Evolutionary conservation across 805 yeast genomes (phyloP), one percentile per base, ranked within the genome.

Genomic region (Candida khao-thaluensis): DNA sequence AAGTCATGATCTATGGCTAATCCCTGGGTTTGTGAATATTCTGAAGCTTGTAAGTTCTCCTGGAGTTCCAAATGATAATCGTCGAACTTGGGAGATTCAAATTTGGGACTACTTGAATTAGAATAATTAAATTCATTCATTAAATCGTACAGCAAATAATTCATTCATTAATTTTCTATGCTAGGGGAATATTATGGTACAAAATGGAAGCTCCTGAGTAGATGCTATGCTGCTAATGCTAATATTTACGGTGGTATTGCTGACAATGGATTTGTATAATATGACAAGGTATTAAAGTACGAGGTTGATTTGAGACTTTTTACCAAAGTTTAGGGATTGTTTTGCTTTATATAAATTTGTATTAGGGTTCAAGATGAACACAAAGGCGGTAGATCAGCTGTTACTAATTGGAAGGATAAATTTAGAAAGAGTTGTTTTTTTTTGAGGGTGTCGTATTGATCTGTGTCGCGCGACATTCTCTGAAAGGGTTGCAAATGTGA

Each of bases 121-220:
- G 37, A 31, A 21, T 22, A 22, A 31, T 31, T 31, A 22, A 31
- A 31, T 31, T 31, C 26, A 31, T 31, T 31, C 35, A 31, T 31
- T 31, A 31, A 31, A 22, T 31, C 35, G 20, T 31, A 31, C 35
- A 31, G 35, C 20, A 31, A 31, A 31, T 21, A 31, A 22, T 31
- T 22, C 35, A 31, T 31, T 31, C 35, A 31, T 31, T 18, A 9
- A 18, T 11, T 4, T 29, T 17, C n/a, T 29, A 11, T 29, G 22
- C 17, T 8, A n/a, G n/a, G n/a, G n/a, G n/a, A n/a, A n/a, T n/a
- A n/a, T n/a, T n/a, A n/a, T n/a, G n/a, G n/a, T n/a, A n/a, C n/a
- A n/a, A n/a, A n/a, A n/a, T n/a, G n/a, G n/a, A n/a, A n/a, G n/a
- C n/a, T n/a, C n/a, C n/a, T n/a, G n/a, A n/a, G n/a, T n/a, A n/a